Evolutionary conservation across 2,329 filamentous ascomycete species (phyloP).

Genomic region (Colletotrichum chlorophyti): DNA sequence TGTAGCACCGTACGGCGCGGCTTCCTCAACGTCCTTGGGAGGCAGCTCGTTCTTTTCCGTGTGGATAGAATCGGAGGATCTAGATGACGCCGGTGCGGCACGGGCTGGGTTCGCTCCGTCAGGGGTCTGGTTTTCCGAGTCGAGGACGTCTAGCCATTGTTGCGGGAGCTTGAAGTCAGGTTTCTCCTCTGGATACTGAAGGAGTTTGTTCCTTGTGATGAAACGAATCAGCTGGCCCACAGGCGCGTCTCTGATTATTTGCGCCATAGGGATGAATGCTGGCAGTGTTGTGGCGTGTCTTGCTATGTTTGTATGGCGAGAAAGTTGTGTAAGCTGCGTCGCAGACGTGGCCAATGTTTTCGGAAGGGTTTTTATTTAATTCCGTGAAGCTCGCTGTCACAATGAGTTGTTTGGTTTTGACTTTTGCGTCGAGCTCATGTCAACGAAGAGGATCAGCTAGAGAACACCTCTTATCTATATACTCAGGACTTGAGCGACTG

Average conservation of each 20-base stretch:
- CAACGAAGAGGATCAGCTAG: no score
- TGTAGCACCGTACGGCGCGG: constrained; percentile 11
- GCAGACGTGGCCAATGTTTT: not conserved
- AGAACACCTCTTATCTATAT: not conserved
- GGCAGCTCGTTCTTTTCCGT: not conserved
- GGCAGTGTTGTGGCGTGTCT: not conserved
- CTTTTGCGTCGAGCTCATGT: no score
- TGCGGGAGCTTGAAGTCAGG: constrained; percentile 59
- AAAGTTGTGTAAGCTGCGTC: no score
- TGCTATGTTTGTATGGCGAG: no score
- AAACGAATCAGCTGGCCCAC: constrained; percentile 65
- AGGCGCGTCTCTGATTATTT: constrained; percentile 60
- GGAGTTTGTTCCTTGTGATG: constrained; percentile 55
- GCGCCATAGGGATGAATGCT: constrained; percentile 9
- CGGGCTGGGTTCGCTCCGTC: not conserved
- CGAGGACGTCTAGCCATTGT: constrained; percentile 42
- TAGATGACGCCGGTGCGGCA: not conserved
- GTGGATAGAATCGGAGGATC: constrained; percentile 20
- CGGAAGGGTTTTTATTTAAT: not conserved
- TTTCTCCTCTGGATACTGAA: constrained; percentile 67
- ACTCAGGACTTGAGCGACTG: no score
- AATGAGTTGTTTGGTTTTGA: no score
- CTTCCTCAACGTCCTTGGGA: constrained; percentile 10
- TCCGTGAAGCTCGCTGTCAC: no score
- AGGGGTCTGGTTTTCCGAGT: constrained; percentile 34